Base-by-base conservation (phyloP, 2,329 filamentous ascomycete genomes). In the Ophiosphaerella narmari region DNA sequence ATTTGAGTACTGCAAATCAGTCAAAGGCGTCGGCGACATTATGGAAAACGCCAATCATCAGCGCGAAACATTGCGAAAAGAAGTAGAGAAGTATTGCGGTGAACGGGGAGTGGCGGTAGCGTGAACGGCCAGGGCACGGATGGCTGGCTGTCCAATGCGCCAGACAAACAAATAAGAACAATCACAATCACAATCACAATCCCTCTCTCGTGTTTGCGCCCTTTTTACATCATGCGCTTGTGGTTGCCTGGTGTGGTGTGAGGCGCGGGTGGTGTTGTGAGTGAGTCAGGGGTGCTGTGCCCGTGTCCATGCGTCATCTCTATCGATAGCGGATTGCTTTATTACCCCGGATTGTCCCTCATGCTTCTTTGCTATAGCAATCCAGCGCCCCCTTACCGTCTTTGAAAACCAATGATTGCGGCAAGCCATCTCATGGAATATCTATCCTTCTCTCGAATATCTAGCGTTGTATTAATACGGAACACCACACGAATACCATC, bases 31-130 rank as follows among this genome's bases (percentile, higher is more conserved):
- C 40, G 76, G 78, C 51, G 82, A 83, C 36, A 85, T 91, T 65
- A 88, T 91, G 84, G 86, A 88, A 14, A 77, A 79, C 16, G 86
- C 85, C 1, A 72, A 78, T 39, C 77, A 82, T 46, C 88, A 91
- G 77, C 80, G 80, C 52, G 82, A 85, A 45, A 87, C 81, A 49
- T 72, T 91, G 65, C 77, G 77, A 52, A 90, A 88, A 77, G 89
- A 92, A 76, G 89, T 91, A 6, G 82, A 81, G 52, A 89, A 87
- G 76, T 92, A 89, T 69, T 90, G 88, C 62, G 77, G 78, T 38
- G 86, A 89, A 74, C 77, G 86, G 54, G 75, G 70, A n/a, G 74
- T 74, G 41, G 54, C 60, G 18, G 66, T 62, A 21, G 59, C 64
- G 2, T 72, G 47, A 57, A 43, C 12, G 38, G 36, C 5, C 12